phyloP scores from a whole-genome alignment of 345 rosid species.

The Iberis pinnata region DNA sequence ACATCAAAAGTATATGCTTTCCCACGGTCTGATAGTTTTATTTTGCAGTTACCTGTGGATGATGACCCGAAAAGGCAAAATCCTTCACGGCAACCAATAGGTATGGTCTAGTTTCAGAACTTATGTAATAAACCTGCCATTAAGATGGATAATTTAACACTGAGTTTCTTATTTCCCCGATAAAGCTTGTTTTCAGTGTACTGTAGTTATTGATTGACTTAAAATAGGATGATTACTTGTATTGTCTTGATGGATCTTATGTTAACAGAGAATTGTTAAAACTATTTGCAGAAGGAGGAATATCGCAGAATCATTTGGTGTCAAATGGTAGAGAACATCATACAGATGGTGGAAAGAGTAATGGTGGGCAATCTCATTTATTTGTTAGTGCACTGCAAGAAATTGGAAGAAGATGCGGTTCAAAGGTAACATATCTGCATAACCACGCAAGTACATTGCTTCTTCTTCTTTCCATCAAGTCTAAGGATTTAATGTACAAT shows the following conservation, averaged over 20 bases:
- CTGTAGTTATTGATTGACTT: slow-evolving; percentile 2
- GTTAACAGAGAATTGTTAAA: slow-evolving; percentile 24
- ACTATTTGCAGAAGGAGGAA: slow-evolving; percentile 49
- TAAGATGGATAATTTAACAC: background rate
- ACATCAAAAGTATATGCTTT: slow-evolving; percentile 12
- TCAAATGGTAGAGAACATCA: slow-evolving; percentile 48
- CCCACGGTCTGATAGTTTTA: slow-evolving; percentile 16
- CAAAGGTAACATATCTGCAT: slow-evolving; percentile 47
- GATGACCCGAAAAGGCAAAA: slow-evolving; percentile 41
- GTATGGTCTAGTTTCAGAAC: slow-evolving; percentile 27
- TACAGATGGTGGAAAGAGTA: slow-evolving; percentile 55
- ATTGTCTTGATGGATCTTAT: slow-evolving; percentile 1
- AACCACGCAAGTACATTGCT: slow-evolving; percentile 15
- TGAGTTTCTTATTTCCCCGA: slow-evolving; percentile 7
- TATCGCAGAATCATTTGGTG: slow-evolving; percentile 42
- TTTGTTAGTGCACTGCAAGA: slow-evolving; percentile 76
- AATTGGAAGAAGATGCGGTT: slow-evolving; percentile 85
- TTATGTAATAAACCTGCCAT: background rate
- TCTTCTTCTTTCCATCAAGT: slow-evolving; percentile 8
- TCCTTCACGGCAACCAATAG: slow-evolving; percentile 44
- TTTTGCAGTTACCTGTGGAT: slow-evolving; percentile 43
- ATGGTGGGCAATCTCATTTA: slow-evolving; percentile 53
- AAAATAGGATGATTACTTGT: background rate
- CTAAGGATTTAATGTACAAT: slow-evolving; percentile 9
- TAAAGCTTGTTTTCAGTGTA: slow-evolving; percentile 8